Percentiles rank a stretch among this genome's conserved stretches.
These are phyloP conservation scores for Ottelia alismoides DNA, from an alignment of 106 monocot genomes.

Conservation along the genomic window DNA sequence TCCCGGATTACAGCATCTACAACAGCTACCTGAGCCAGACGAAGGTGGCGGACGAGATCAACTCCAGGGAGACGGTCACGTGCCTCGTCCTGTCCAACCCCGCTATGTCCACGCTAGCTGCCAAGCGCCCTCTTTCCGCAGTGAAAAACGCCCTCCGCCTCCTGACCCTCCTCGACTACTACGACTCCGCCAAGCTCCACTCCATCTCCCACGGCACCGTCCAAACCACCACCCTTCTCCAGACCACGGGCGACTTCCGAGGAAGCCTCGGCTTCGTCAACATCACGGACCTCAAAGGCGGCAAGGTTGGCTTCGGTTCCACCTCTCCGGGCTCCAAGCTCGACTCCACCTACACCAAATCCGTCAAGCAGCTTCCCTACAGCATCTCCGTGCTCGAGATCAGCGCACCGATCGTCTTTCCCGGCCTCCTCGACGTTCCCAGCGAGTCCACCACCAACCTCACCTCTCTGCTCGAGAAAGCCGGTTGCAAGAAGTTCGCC, in stretches of 20 bases:
- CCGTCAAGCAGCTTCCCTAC: too few relatives aligned
- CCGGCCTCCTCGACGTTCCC: conserved; percentile 54
- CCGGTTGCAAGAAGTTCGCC: conserved; percentile 74
- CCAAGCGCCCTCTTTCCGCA: conserved; percentile 7
- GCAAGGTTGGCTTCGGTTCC: conserved; percentile 60
- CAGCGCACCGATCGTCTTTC: conserved; percentile 54
- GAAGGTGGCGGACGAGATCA: conserved; percentile 13
- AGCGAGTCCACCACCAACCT: conserved; percentile 34
- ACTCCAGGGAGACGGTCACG: conserved; percentile 5
- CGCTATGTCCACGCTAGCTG: conserved; percentile 13
- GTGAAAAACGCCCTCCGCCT: conserved; percentile 11
- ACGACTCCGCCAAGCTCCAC: conserved; percentile 29
- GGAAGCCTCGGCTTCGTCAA: conserved; percentile 79
- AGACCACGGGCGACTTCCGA: conserved; percentile 63
- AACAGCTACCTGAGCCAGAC: conserved; percentile 11
- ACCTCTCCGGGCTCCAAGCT: conserved; percentile 40
- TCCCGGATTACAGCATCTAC: conserved; percentile 12
- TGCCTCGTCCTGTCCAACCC: conserved; percentile 9
- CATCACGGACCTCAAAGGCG: conserved; percentile 73
- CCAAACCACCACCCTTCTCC: conserved; percentile 70
- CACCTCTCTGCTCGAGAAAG: conserved; percentile 47
- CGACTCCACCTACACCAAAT: conserved; percentile 22
- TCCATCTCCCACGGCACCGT: conserved; percentile 42
- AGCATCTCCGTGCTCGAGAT: conserved; percentile 82
- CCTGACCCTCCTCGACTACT: conserved; percentile 10